Conservation (phyloP, 139 green algal species). For the Chlorella sorokiniana region DNA sequence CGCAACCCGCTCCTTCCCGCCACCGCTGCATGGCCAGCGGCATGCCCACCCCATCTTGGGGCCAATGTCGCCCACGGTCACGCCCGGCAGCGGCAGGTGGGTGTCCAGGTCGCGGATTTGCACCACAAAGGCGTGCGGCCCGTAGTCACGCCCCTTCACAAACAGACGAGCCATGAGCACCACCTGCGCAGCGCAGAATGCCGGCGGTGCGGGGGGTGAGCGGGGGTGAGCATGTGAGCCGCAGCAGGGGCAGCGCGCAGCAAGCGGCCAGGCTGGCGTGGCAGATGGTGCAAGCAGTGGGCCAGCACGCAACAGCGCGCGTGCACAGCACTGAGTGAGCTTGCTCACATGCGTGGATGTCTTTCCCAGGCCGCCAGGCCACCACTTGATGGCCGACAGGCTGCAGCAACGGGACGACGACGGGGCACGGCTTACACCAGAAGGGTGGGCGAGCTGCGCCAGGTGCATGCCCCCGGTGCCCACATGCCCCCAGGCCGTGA, state of each 20-base stretch:
- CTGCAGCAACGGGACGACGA: not conserved
- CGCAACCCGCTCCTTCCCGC: too few species aligned
- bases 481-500: too few species aligned
- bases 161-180: constrained; percentile 93
- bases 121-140: constrained; percentile 88
- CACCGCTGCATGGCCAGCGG: not conserved
- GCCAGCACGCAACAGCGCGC: not conserved
- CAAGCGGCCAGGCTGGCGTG: not conserved
- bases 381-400: constrained; percentile 85
- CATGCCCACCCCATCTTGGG: constrained; percentile 80
- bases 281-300: not conserved
- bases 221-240: not conserved
- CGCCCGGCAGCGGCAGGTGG: constrained; percentile 85
- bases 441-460: too few species aligned
- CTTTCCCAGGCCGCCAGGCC: constrained; percentile 88
- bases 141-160: constrained; percentile 70
- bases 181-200: not conserved
- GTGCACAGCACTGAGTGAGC: not conserved
- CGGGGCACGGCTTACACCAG: too few species aligned
- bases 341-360: constrained; percentile 82
- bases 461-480: too few species aligned
- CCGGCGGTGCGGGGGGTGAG: too few species aligned
- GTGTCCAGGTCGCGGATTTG: constrained; percentile 79
- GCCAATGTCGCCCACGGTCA: constrained; percentile 94
- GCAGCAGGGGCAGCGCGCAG: not conserved